Conservation (phyloP, 495 filamentous ascomycete genomes). For the Podospora didyma region DNA sequence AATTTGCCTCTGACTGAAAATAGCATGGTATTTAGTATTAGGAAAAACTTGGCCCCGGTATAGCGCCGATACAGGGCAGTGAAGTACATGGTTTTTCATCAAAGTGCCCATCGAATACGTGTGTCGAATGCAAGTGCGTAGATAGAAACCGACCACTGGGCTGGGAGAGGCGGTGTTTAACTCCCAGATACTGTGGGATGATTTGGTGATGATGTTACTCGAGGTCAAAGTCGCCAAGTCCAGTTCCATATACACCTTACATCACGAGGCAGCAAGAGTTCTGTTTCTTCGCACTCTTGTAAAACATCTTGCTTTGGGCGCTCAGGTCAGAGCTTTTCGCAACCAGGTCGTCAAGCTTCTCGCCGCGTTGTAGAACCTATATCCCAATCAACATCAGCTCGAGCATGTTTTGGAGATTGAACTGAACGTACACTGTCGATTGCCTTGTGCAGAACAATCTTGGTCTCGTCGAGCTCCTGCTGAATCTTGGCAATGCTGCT, state of each 20-base stretch:
- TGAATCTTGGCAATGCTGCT: conserved; percentile 94
- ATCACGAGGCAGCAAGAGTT: conserved; percentile 89
- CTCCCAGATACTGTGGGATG: not conserved
- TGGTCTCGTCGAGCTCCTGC: conserved; percentile 95
- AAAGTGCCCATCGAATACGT: no score
- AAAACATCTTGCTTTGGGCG: conserved; percentile 94
- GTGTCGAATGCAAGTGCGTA: not conserved
- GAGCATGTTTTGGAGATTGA: not conserved
- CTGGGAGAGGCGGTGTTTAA: not conserved
- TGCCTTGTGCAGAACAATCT: conserved; percentile 96
- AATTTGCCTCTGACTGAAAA: not conserved
- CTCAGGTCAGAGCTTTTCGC: conserved; percentile 84
- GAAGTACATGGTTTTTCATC: not conserved
- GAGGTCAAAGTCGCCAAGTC: not conserved
- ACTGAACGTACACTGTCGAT: conserved; percentile 61
- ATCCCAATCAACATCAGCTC: conserved; percentile 7
- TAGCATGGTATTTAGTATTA: not conserved
- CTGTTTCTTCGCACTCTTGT: conserved; percentile 77
- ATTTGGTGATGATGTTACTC: not conserved
- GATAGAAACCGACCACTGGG: not conserved
- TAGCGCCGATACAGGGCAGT: not conserved
- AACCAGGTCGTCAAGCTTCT: conserved; percentile 89
- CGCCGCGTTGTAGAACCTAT: conserved; percentile 70
- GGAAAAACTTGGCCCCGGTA: not conserved
- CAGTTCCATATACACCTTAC: conserved; percentile 37